Base-by-base conservation (phyloP, 2,329 filamentous ascomycete species). In the Grosmannia huntii region DNA sequence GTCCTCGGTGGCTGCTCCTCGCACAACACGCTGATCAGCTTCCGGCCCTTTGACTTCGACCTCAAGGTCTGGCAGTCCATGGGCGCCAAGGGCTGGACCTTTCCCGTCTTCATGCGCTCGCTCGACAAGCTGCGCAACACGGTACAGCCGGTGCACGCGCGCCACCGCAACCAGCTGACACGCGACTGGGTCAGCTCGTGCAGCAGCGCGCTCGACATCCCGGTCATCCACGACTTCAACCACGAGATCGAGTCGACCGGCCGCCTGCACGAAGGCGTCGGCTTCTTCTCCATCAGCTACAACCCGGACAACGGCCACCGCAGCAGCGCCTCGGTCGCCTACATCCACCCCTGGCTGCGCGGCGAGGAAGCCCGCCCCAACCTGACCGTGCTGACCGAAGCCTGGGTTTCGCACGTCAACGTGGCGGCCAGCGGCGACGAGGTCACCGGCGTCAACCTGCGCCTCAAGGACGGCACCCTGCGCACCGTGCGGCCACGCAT, bases 21-120 rank as follows among this genome's bases (percentile, higher is more conserved):
- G 60, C 90, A 95, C 79, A 96, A 96, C 75, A 95, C 90, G 23
- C 78, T 95, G 66, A 95, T 96, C 71, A 94, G 88, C 21, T 95
- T 95, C 81, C 83, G 90, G 28, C 89, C 90, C 9, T 95, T 95
- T 68, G 84, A 90, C 71, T 91, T 95, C 71, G 90, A 96, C 72
- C 82, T 88, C 74, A 80, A 89, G 68, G 80, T 88, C 65, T 96
- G 90, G 90, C 85, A 91, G 67, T 81, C 81, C 36, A 77, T 89
- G 67, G 90, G 90, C 61, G 90, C 87, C 75, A 82, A 81, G 68
- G 90, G 90, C 66, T 96, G 90, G 90, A 83, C 81, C 67, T 95
- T 95, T 74, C 84, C 89, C 68, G 89, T 82, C 61, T 87, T 96
- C 72, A 94, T 84, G 72, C 83, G 89, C 60, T 77, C 90, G 51